Conservation (phyloP, 805 yeast genomes). For the Wickerhamomyces subpelliculosus region DNA sequence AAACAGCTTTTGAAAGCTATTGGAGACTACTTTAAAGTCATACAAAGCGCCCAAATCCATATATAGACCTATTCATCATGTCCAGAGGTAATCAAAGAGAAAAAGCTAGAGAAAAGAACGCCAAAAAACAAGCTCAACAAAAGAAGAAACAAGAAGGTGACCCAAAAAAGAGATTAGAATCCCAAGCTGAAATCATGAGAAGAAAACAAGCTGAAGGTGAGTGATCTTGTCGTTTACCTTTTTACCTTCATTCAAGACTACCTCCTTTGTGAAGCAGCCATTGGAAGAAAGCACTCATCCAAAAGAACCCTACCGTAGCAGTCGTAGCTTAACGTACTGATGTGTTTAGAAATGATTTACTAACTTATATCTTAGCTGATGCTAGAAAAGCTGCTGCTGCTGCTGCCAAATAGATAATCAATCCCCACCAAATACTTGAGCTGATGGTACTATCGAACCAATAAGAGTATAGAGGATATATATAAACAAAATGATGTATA, state of each 20-base stretch:
- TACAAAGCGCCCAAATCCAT: background rate
- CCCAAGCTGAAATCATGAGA: constrained; percentile 86
- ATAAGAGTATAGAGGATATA: background rate
- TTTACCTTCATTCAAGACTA: background rate
- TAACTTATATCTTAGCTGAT: constrained; percentile 33
- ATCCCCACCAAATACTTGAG: background rate
- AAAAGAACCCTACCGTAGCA: background rate
- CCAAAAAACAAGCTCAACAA: constrained; percentile 73
- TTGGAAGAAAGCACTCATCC: background rate
- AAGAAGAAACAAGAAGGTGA: constrained; percentile 67
- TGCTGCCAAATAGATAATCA: background rate
- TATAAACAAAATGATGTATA: background rate
- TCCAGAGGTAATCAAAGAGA: constrained; percentile 97
- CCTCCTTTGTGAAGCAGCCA: too few species aligned
- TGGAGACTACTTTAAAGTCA: too few species aligned
- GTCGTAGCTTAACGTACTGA: too few species aligned
- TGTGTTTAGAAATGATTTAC: background rate
- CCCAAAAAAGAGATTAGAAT: constrained; percentile 78
- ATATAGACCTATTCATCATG: constrained; percentile 36
- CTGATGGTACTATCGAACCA: background rate
- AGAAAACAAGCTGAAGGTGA: constrained; percentile 79
- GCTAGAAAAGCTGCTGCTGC: constrained; percentile 37
- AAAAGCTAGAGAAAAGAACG: constrained; percentile 80
- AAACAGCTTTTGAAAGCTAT: too few species aligned
- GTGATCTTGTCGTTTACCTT: constrained; percentile 19